Conservation (phyloP, 805 yeast species). For the Pichia gijzeniarum region DNA sequence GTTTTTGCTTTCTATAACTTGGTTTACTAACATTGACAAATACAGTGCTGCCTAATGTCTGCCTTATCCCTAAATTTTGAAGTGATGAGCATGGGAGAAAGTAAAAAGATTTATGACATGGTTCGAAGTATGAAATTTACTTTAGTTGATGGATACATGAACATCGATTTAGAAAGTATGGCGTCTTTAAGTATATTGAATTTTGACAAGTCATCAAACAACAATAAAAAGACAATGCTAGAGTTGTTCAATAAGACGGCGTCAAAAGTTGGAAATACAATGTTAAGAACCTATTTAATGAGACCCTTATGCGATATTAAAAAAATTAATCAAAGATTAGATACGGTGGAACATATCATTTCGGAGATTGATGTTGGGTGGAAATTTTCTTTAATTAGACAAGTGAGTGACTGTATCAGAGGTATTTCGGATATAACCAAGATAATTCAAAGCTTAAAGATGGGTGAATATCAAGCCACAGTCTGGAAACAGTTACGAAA, state of each 20-base stretch:
- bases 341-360: slow-evolving; percentile 24
- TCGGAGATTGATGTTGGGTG: slow-evolving; percentile 6
- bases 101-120: slow-evolving; percentile 4
- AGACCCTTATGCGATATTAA: slow-evolving; percentile 29
- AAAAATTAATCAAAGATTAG: slow-evolving; percentile 27
- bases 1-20: background rate
- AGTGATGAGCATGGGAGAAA: background rate
- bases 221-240: slow-evolving; percentile 15
- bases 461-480: slow-evolving; percentile 23
- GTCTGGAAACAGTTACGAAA: slow-evolving; percentile 29
- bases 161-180: slow-evolving; percentile 26
- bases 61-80: slow-evolving; percentile 12
- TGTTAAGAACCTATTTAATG: slow-evolving; percentile 30
- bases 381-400: slow-evolving; percentile 15
- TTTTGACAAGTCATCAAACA: background rate
- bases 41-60: slow-evolving; percentile 10
- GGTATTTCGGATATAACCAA: slow-evolving; percentile 27
- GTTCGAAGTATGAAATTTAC: slow-evolving; percentile 4
- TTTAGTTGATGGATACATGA: slow-evolving; percentile 15
- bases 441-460: slow-evolving; percentile 17
- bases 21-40: background rate
- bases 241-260: slow-evolving; percentile 23
- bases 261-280: slow-evolving; percentile 27
- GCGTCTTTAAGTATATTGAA: slow-evolving; percentile 21
- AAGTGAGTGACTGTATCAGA: slow-evolving; percentile 19